Evolutionary conservation across 139 green algal species (phyloP).

Genomic region (Auxenochlorella protothecoides): DNA sequence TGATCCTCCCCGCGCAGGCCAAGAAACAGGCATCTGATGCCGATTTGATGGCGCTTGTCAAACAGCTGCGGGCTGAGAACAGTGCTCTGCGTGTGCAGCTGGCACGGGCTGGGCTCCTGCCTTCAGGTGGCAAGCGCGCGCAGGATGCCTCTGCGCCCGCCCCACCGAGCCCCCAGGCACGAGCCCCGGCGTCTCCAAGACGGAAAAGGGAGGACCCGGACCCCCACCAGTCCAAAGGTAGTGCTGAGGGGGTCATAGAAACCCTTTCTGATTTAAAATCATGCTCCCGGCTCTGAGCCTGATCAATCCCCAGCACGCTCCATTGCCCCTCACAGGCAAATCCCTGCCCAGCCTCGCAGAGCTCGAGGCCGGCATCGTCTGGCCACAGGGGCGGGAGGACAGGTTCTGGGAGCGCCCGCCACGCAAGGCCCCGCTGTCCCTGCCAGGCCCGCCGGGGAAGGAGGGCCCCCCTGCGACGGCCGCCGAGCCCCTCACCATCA

Average conservation of each 20-base stretch:
- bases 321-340: no score
- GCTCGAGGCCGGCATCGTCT: constrained; percentile 32
- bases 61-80: constrained; percentile 21
- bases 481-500: constrained; percentile 36
- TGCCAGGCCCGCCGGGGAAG: neutral
- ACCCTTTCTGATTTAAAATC: no score
- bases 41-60: constrained; percentile 6
- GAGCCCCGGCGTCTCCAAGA: neutral
- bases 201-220: no score
- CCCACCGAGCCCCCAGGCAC: neutral
- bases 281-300: no score
- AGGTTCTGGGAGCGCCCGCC: constrained; percentile 29
- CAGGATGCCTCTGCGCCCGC: neutral
- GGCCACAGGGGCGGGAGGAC: constrained; percentile 22
- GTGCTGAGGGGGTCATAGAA: no score
- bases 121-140: no score
- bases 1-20: no score
- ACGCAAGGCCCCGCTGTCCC: constrained; percentile 2
- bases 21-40: neutral
- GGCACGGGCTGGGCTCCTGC: neutral
- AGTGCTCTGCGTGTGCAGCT: constrained; percentile 9
- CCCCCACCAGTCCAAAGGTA: no score
- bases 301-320: no score
- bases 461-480: no score
- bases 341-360: neutral